These are phyloP conservation scores for Coemansia sp. DNA, from an alignment of 371 early-diverging fungal genomes.

Conservation along the genomic window DNA sequence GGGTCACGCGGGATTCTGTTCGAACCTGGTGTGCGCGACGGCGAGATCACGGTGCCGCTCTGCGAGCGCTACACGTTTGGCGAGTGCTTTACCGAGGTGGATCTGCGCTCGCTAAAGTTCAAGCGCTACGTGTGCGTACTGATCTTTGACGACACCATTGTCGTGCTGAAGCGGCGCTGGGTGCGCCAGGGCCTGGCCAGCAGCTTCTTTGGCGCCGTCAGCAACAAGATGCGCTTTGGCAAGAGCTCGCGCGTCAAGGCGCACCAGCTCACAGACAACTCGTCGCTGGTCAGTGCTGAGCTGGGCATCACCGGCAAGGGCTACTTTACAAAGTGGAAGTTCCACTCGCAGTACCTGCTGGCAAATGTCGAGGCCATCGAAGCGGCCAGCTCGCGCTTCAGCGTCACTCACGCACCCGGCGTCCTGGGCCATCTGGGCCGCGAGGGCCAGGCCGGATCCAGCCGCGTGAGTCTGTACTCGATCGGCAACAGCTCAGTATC, in stretches of 20 bases:
- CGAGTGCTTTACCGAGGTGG: conserved; percentile 65
- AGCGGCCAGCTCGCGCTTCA: conserved; percentile 56
- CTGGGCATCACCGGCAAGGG: conserved; percentile 59
- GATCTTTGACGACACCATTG: conserved; percentile 60
- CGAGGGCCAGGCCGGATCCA: conserved; percentile 52
- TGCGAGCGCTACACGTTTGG: conserved; percentile 62
- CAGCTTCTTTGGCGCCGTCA: conserved; percentile 55
- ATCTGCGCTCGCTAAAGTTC: conserved; percentile 56
- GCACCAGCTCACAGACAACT: conserved; percentile 41
- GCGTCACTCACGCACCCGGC: conserved; percentile 46
- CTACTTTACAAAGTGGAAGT: conserved; percentile 68
- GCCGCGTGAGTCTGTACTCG: conserved; percentile 50
- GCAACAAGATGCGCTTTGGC: conserved; percentile 51
- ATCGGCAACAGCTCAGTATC: conserved; percentile 52
- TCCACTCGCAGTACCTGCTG: conserved; percentile 59
- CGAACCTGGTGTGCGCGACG: conserved; percentile 53
- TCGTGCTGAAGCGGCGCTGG: conserved; percentile 66
- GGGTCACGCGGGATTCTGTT: conserved; percentile 56
- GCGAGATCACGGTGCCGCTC: conserved; percentile 52
- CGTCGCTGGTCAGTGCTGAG: conserved; percentile 53
- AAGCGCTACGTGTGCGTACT: conserved; percentile 61
- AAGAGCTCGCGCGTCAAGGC: conserved; percentile 42
- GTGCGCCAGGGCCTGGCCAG: conserved; percentile 57
- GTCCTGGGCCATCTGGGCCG: conserved; percentile 49
- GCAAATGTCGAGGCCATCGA: conserved; percentile 59